Conservation (phyloP, 2,329 filamentous ascomycete genomes). For the Colletotrichum echinochloae region DNA sequence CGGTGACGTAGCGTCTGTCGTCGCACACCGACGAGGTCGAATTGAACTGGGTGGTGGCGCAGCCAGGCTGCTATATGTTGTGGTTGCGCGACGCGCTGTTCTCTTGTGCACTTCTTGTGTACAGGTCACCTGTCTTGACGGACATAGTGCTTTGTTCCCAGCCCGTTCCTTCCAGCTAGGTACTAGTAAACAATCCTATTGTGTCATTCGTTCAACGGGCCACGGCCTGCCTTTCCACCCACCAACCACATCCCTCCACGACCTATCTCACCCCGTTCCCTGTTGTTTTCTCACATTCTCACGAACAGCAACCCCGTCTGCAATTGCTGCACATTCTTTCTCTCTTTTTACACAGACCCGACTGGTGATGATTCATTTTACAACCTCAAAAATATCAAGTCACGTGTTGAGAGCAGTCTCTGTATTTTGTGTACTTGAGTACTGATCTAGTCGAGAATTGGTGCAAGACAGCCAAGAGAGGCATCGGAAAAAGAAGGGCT, state of each 20-base stretch:
- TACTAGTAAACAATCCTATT: neutral
- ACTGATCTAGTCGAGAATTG: neutral
- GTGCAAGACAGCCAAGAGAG: neutral
- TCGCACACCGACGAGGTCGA: neutral
- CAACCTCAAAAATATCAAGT: neutral
- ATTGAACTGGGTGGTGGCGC: slow-evolving; percentile 25
- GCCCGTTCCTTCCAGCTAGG: neutral
- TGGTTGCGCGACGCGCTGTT: neutral
- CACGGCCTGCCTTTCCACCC: no score
- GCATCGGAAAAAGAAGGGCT: neutral
- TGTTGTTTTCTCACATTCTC: neutral
- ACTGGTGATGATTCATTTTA: neutral
- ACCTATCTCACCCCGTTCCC: no score
- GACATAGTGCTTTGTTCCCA: slow-evolving; percentile 1
- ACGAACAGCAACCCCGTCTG: neutral
- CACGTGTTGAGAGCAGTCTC: no score
- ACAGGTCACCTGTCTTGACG: neutral
- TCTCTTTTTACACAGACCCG: no score
- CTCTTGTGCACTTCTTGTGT: no score
- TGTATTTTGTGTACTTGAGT: neutral
- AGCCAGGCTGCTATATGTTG: neutral
- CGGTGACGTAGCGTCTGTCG: slow-evolving; percentile 19
- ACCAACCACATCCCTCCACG: slow-evolving; percentile 13
- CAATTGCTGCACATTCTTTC: no score
- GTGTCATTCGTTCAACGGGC: neutral